Conservation (phyloP, 345 rosid genomes). For the Citrus hindsii region DNA sequence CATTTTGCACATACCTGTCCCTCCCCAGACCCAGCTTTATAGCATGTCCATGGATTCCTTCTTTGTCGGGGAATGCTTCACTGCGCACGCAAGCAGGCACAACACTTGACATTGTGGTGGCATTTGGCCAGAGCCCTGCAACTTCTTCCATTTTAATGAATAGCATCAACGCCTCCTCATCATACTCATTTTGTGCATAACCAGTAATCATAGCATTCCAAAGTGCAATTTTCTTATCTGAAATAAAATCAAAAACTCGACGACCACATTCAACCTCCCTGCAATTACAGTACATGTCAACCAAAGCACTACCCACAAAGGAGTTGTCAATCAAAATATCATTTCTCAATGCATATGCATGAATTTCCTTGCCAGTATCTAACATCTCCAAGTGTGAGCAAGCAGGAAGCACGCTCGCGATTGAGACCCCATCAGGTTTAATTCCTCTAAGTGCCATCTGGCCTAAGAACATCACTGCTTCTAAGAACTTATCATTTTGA, state of each 20-base stretch:
- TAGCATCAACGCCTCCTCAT: constrained; percentile 60
- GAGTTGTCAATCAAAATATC: constrained; percentile 60
- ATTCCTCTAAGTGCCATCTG: constrained; percentile 56
- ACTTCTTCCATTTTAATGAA: constrained; percentile 68
- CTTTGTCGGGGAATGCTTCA: constrained; percentile 51
- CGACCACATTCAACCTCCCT: constrained; percentile 57
- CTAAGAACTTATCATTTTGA: constrained; percentile 58
- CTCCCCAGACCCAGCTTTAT: constrained; percentile 61
- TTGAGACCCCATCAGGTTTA: constrained; percentile 71
- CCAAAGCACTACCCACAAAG: constrained; percentile 84
- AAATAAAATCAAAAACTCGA: constrained; percentile 50
- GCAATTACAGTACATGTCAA: constrained; percentile 94
- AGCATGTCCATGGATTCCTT: constrained; percentile 70
- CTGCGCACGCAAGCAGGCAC: constrained; percentile 72
- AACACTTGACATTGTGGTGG: constrained; percentile 78
- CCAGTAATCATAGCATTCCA: constrained; percentile 98
- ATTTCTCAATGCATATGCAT: constrained; percentile 73
- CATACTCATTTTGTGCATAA: constrained; percentile 67
- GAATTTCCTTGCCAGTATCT: constrained; percentile 69
- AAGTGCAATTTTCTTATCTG: constrained; percentile 45
- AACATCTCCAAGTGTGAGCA: constrained; percentile 72
- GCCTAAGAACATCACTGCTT: constrained; percentile 48
- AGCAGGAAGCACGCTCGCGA: constrained; percentile 84
- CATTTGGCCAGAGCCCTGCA: constrained; percentile 57
- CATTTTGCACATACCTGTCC: constrained; percentile 74